Conservation (phyloP, 2,329 filamentous ascomycete species). For the Xylariaceae sp. region DNA sequence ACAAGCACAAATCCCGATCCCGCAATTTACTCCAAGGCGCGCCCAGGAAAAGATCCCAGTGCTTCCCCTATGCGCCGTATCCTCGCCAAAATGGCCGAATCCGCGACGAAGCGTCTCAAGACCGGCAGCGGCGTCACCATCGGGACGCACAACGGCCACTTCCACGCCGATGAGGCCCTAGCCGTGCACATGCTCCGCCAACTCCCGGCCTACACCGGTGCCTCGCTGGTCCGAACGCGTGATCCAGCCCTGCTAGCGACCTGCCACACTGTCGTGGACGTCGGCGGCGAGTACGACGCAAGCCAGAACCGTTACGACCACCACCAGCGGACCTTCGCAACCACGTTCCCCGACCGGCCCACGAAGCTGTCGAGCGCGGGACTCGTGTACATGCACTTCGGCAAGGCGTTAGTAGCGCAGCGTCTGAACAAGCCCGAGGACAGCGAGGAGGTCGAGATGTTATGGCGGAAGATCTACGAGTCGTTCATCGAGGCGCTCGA, state of each 20-base stretch:
- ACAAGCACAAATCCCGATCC: too few relatives aligned
- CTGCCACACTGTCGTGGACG: slow-evolving; percentile 95
- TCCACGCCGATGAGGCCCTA: slow-evolving; percentile 97
- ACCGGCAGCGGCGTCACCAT: slow-evolving; percentile 59
- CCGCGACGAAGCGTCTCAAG: slow-evolving; percentile 78
- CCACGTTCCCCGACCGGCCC: slow-evolving; percentile 74
- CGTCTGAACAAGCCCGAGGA: slow-evolving; percentile 52
- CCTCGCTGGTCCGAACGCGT: slow-evolving; percentile 78
- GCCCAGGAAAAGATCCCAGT: neutral
- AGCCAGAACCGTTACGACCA: slow-evolving; percentile 81
- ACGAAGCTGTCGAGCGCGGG: slow-evolving; percentile 95
- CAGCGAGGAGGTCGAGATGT: slow-evolving; percentile 62
- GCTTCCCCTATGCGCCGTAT: slow-evolving; percentile 40
- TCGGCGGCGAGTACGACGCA: slow-evolving; percentile 90
- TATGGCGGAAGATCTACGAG: slow-evolving; percentile 87
- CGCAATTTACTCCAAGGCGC: too few relatives aligned
- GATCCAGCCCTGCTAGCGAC: slow-evolving; percentile 71
- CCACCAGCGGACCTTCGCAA: slow-evolving; percentile 87
- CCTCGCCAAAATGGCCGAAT: slow-evolving; percentile 58
- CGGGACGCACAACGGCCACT: slow-evolving; percentile 96
- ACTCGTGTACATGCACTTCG: slow-evolving; percentile 94
- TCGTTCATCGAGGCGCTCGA: slow-evolving; percentile 95
- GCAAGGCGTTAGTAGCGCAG: slow-evolving; percentile 71
- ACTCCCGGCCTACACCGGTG: slow-evolving; percentile 72
- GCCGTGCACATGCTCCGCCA: slow-evolving; percentile 93